phyloP scores from a whole-genome alignment of 805 yeast species.

The Candida caryicola region DNA sequence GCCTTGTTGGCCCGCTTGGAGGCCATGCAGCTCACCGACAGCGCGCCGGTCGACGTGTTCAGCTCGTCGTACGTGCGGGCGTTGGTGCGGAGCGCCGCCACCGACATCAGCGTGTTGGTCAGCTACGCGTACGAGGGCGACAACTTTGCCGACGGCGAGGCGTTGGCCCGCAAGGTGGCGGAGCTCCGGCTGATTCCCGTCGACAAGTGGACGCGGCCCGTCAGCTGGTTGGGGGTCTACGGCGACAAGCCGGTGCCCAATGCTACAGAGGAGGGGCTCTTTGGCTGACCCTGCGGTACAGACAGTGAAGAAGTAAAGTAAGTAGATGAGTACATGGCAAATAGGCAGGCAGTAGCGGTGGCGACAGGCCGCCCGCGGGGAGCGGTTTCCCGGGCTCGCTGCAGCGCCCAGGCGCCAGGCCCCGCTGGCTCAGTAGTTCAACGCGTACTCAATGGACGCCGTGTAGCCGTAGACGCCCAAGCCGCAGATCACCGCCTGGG shows the following conservation, averaged over 20 bases:
- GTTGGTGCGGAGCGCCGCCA: slow-evolving; percentile 7
- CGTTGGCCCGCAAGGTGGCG: slow-evolving; percentile 41
- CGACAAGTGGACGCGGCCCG: slow-evolving; percentile 51
- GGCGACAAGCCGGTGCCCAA: slow-evolving; percentile 67
- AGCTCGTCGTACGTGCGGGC: slow-evolving; percentile 6
- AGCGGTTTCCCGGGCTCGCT: too few species aligned
- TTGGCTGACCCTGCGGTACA: slow-evolving; percentile 40
- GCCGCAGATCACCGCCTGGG: slow-evolving; percentile 44
- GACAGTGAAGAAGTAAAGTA: too few species aligned
- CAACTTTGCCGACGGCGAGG: slow-evolving; percentile 67
- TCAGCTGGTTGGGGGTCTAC: slow-evolving; percentile 82
- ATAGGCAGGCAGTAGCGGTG: too few species aligned
- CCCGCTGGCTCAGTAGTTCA: too few species aligned
- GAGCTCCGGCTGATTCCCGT: slow-evolving; percentile 20
- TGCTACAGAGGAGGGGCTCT: slow-evolving; percentile 77
- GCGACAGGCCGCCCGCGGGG: too few species aligned
- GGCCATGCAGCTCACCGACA: slow-evolving; percentile 20
- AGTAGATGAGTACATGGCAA: too few species aligned
- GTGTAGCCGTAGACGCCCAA: slow-evolving; percentile 44
- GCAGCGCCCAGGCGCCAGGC: background rate
- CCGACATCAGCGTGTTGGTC: slow-evolving; percentile 42
- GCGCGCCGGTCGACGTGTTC: background rate
- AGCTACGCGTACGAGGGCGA: slow-evolving; percentile 87
- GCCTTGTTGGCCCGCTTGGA: slow-evolving; percentile 30
- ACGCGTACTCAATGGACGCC: slow-evolving; percentile 39